A percentile compares a stretch with the other conserved stretches of the same genome.
Evolutionary conservation across 176 grass and related monocot genomes (phyloP).

Genomic region (Eleusine indica): DNA sequence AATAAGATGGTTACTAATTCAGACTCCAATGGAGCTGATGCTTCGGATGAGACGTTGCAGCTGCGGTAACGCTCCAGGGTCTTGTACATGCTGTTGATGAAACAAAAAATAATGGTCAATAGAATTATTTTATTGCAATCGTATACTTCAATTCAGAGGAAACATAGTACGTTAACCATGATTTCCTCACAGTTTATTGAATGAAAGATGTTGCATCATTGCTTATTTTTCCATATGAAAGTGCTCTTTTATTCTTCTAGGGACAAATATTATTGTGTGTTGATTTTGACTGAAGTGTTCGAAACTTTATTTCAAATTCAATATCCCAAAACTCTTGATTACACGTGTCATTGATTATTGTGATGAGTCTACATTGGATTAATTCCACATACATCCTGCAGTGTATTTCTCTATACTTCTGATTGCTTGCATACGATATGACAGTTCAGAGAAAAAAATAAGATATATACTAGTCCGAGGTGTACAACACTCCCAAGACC

Average conservation of each 20-base stretch:
- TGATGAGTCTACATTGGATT: not conserved
- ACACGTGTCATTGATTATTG: not conserved
- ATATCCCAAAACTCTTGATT: not conserved
- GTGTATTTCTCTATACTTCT: not conserved
- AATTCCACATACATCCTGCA: not conserved
- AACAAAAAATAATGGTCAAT: not conserved
- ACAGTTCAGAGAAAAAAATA: conserved; percentile 5
- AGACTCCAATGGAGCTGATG: conserved; percentile 53
- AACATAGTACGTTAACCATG: not conserved
- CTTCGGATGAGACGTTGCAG: conserved; percentile 55
- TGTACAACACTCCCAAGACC: not conserved
- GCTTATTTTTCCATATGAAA: not conserved
- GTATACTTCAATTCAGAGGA: not conserved
- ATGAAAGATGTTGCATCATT: not conserved
- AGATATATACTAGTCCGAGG: no score
- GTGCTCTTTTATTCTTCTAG: not conserved
- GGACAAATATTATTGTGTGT: not conserved
- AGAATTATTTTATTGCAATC: not conserved
- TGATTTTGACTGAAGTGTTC: not conserved
- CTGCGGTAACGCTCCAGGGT: conserved; percentile 84
- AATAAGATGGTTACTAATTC: conserved; percentile 54
- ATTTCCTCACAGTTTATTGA: not conserved
- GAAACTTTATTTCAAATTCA: not conserved
- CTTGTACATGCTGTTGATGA: conserved; percentile 67
- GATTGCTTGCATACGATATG: conserved; percentile 33